Evolutionary conservation across 1,139 yeast genomes (phyloP), one percentile per base, ranked within the genome.

Genomic region (Blastobotrys apis): DNA sequence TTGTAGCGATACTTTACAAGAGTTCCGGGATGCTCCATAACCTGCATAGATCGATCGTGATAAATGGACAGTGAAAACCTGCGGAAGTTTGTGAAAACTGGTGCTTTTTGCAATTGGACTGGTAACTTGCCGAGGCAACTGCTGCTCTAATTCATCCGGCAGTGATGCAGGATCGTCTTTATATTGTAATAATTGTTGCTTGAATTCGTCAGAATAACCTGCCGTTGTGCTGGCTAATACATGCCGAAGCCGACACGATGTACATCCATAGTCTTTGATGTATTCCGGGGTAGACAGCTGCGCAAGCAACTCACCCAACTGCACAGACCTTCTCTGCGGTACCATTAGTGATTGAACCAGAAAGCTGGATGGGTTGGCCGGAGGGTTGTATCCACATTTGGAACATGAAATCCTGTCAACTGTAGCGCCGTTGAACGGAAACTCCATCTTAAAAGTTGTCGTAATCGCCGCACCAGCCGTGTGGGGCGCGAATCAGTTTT

Each of bases 41-140:
- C 85, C 88, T 44, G 78, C 74, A 59, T 76, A 88, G 31, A 84
- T 74, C 0, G 96, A 87, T 55, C 97, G 72, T 4, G 95, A 85
- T 42, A 90, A 67, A 61, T 90, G 97, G 16, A 90, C 67, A 0
- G 86, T 78, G 49, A 88, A 71, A 10, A 85, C 70, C 44, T 75
- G 72, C 0, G 97, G 96, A 3, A 88, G 77, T 49, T 75, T 73
- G 33, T 78, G 71, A 37, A 85, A 75, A 36, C 74, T 73, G 0
- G 82, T 77, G 49, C 74, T 75, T 56, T 84, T 81, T 41, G 78
- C 74, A 2, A 88, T 88, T 0, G 82, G 77, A 0, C 92, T 76
- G 13, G 78, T 77, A 3, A 80, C 60, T 23, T 62, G 62, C 12
- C 73, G 66, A 2, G 81, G 68, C 48, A 64, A 53, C 33, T 45